Percentiles rank a stretch among this genome's conserved stretches.
Conservation (phyloP, 192 early-diverging fungal genomes). For the Chytriomyces confervae region DNA sequence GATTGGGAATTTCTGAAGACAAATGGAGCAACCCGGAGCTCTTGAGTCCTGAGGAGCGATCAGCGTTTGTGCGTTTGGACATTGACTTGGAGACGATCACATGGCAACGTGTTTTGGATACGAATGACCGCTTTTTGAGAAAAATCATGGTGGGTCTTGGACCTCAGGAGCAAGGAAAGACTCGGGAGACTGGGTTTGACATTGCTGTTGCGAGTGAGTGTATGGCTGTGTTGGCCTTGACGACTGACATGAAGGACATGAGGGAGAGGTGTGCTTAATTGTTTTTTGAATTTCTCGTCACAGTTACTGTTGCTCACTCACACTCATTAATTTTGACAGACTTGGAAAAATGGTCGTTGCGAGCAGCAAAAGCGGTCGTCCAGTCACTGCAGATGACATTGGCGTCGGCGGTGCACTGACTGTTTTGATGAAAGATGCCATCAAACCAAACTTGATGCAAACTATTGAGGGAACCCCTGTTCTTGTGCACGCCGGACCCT, state of each 20-base stretch:
- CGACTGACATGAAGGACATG: conserved; percentile 92
- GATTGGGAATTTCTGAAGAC: conserved; percentile 83
- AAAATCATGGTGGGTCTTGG: conserved; percentile 89
- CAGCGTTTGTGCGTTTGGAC: conserved; percentile 85
- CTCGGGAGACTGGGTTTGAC: conserved; percentile 93
- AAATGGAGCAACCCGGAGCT: conserved; percentile 65
- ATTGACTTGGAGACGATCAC: conserved; percentile 94
- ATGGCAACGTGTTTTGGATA: conserved; percentile 96
- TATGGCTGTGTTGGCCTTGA: conserved; percentile 96
- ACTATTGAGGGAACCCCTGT: conserved; percentile 99
- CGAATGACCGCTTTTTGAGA: conserved; percentile 95
- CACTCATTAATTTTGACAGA: neutral
- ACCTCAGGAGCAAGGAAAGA: conserved; percentile 83
- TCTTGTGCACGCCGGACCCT: conserved; percentile 98
- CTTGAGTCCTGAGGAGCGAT: conserved; percentile 79
- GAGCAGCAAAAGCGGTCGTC: conserved; percentile 75
- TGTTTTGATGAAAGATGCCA: conserved; percentile 97
- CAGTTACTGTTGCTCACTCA: conserved; percentile 4
- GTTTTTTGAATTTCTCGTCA: neutral
- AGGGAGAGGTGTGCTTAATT: conserved; percentile 65
- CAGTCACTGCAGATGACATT: conserved; percentile 95
- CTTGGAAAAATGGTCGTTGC: conserved; percentile 96
- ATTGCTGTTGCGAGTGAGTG: conserved; percentile 98
- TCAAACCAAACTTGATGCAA: conserved; percentile 99
- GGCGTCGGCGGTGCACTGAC: conserved; percentile 94